Conservation (phyloP, 768 basidiomycete genomes). For the Termitomyces sp. region DNA sequence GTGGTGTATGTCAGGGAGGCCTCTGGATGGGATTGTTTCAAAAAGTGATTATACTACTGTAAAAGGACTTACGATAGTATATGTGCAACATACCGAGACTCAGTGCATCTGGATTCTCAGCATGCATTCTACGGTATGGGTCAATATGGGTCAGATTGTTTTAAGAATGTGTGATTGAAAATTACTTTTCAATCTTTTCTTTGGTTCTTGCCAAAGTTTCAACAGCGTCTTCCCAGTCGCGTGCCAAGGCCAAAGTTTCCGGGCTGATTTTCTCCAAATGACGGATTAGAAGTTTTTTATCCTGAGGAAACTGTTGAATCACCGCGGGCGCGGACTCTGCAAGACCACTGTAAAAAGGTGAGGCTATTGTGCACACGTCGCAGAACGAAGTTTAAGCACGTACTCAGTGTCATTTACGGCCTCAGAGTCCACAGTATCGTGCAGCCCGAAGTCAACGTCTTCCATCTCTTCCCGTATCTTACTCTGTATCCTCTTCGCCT, state of each 20-base stretch:
- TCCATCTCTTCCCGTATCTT: slow-evolving; percentile 67
- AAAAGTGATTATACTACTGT: not conserved
- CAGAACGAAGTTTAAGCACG: slow-evolving; percentile 10
- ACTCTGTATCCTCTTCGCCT: slow-evolving; percentile 72
- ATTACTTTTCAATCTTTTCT: slow-evolving; percentile 52
- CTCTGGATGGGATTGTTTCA: slow-evolving; percentile 42
- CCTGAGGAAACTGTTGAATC: slow-evolving; percentile 37
- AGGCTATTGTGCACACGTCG: not conserved
- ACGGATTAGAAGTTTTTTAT: slow-evolving; percentile 55
- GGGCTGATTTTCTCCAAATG: slow-evolving; percentile 73
- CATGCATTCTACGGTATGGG: slow-evolving; percentile 36
- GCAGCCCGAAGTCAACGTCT: slow-evolving; percentile 83
- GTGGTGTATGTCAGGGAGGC: slow-evolving; percentile 86
- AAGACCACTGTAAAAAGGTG: slow-evolving; percentile 25
- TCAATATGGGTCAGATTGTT: not conserved
- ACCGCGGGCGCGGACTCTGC: slow-evolving; percentile 31
- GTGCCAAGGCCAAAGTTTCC: slow-evolving; percentile 73
- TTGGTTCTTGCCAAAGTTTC: slow-evolving; percentile 45
- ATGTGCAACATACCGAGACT: slow-evolving; percentile 72
- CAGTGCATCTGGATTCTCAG: slow-evolving; percentile 43
- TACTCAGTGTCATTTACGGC: slow-evolving; percentile 27
- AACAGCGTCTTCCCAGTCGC: slow-evolving; percentile 78
- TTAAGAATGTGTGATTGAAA: not conserved
- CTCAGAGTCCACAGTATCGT: slow-evolving; percentile 44
- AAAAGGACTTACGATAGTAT: slow-evolving; percentile 71